Evolutionary conservation across 768 basidiomycete genomes (phyloP).

Genomic region (Butyriboletus loyo): DNA sequence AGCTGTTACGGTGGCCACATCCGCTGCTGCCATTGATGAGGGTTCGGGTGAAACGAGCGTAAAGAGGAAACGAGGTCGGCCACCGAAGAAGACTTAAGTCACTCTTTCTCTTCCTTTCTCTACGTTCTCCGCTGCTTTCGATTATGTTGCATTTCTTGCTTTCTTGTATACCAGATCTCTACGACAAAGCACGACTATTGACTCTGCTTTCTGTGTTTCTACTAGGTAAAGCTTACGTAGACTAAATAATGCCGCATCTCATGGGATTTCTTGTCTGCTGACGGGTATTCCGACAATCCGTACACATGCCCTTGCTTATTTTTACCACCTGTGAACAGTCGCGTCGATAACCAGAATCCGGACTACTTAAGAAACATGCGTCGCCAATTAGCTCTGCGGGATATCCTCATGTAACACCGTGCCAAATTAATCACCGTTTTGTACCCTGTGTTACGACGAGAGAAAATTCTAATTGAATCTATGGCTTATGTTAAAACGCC

Average conservation of each 20-base stretch:
- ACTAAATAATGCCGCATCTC: conserved; percentile 32
- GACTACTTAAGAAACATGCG: conserved; percentile 26
- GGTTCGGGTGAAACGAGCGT: conserved; percentile 46
- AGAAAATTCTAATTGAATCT: conserved; percentile 21
- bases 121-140: conserved; percentile 20
- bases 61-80: conserved; percentile 74
- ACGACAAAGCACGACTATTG: conserved; percentile 34
- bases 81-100: conserved; percentile 44
- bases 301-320: conserved; percentile 29
- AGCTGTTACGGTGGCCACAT: conserved; percentile 35
- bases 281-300: conserved; percentile 9
- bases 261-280: conserved; percentile 22
- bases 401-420: conserved; percentile 32
- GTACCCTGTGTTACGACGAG: conserved; percentile 18
- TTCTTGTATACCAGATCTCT: conserved; percentile 34
- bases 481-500: conserved; percentile 16
- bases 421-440: conserved; percentile 36
- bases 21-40: conserved; percentile 30
- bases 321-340: conserved; percentile 32
- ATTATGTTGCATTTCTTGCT: conserved; percentile 32
- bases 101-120: conserved; percentile 1
- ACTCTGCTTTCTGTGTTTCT: conserved; percentile 34
- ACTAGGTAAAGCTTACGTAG: conserved; percentile 35
- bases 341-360: conserved; percentile 11
- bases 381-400: conserved; percentile 21